Evolutionary conservation across 164 flowering plant species (phyloP), one percentile per base, ranked within the genome.

Genomic region (Macadamia tetraphylla): DNA sequence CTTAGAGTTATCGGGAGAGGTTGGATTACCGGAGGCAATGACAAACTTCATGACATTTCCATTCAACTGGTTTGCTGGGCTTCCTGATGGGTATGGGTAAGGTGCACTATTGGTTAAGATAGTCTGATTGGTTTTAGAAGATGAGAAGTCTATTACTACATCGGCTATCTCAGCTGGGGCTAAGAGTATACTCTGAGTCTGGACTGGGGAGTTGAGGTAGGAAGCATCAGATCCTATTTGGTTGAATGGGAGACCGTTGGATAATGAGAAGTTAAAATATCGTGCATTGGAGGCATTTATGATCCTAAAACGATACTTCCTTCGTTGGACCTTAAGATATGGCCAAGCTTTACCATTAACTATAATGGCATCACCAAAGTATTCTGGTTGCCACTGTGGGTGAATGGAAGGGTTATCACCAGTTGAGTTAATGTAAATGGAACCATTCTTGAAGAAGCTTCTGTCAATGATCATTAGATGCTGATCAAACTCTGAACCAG

Each of bases 131-230:
- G 81, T 61, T 40, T 55, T 74, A 30, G 90, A 78, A 68, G 75
- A 70, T 1, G 91, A 77, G 64, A 88, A 88, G 79, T 88, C 94
- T 69, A 88, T 67, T 1, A 88, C 76, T 70, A 88, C 85, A 61
- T 88, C 91, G 61, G 82, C 81, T 40, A 87, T 87, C 70, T 88
- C 94, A 0, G 94, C 85, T 14, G 94, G 91, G 17, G 82, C 88
- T 60, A 88, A 57, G 5, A 88, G 74, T 9, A 78, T 12, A 4
- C 62, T 64, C 0, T 76, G 79, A 9, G 71, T 44, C 46, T 0
- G 30, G 4, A 83, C 79, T 0, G 91, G 84, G 23, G 56, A 23
- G 3, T 51, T 70, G 3, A 76, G 70, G 30, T 88, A 88, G 0
- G 80, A 71, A 0, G 94, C 82, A 56, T 88, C 94, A 10, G 94